Conservation (phyloP, 2,329 filamentous ascomycete species). For the Ascocoryne sarcoides region DNA sequence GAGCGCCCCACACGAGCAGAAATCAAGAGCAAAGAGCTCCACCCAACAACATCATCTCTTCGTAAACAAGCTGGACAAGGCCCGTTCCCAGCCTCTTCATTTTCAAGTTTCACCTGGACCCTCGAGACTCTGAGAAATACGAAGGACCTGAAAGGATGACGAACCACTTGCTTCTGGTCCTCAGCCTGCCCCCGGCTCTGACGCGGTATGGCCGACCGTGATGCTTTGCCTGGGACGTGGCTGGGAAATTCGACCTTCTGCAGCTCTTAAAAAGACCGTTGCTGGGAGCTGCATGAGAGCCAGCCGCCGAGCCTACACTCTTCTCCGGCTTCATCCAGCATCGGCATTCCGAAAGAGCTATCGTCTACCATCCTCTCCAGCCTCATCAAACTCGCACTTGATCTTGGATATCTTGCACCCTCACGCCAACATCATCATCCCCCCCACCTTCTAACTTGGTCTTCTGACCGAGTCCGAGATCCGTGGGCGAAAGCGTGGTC, state of each 20-base stretch:
- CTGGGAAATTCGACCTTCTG: constrained; percentile 13
- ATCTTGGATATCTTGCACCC: neutral
- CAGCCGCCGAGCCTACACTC: neutral
- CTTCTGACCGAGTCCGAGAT: neutral
- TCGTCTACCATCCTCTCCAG: neutral
- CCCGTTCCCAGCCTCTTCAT: constrained; percentile 14
- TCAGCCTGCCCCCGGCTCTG: constrained; percentile 3
- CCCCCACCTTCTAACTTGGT: neutral
- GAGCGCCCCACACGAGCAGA: neutral
- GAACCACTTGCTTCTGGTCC: too few relatives aligned
- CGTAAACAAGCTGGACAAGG: too few relatives aligned
- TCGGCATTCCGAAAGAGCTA: neutral
- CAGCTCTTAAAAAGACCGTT: constrained; percentile 11
- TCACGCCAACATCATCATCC: neutral
- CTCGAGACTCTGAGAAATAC: too few relatives aligned
- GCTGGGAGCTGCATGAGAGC: constrained; percentile 14
- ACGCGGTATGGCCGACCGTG: constrained; percentile 10
- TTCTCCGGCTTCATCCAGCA: neutral
- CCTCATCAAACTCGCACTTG: too few relatives aligned
- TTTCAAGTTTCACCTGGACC: constrained; percentile 1
- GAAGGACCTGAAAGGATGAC: too few relatives aligned
- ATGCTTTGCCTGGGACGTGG: constrained; percentile 7
- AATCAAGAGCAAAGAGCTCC: neutral
- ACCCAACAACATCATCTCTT: too few relatives aligned
- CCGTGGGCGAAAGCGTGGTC: neutral